Evolutionary conservation across 768 basidiomycete genomes (phyloP), one percentile per base, ranked within the genome.

Genomic region (Mycena metata): DNA sequence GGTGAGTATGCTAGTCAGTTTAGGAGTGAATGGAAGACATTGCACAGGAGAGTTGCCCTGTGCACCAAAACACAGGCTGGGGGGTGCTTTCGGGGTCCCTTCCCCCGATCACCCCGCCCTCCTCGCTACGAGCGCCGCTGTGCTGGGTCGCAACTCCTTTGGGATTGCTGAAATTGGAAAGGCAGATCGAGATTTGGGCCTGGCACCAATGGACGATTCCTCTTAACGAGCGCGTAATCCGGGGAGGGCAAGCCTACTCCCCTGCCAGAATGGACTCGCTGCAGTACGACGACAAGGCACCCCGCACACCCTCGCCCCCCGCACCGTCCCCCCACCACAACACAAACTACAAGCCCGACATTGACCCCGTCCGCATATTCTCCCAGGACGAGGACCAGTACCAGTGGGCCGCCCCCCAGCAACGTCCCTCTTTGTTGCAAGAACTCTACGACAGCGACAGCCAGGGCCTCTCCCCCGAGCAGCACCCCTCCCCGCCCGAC

Each of bases 301-400:
- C 92, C 2, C 87, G 91, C 62, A 93, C 92, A 0, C 92, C 92
- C 0, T 93, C 92, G 1, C 92, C 92, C 23, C 83, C 79, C 50
- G 75, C 79, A 17, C 4, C 39, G 39, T 66, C 50, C 69, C 67
- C 62, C 79, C 76, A 73, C 70, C 77, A 71, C 30, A 3, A 71
- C 30, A 3, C 30, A 73, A 73, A 76, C 68, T 71, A 54, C 66
- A 78, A 75, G 68, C 67, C 78, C 21, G 69, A 77, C 64, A 60
- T 78, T 45, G 80, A 87, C 77, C 83, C 86, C 70, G 76, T 86
- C 77, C 83, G 81, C 77, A 82, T 88, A 77, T 86, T 86, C 77
- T 79, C 83, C 63, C 78, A 83, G 73, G 73, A 83, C 70, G 78
- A 79, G 71, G 74, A 72, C 61, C 41, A 52, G 33, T 71, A 69